Percentiles rank a stretch among this genome's conserved stretches.
These are phyloP conservation scores for Saturnispora sekii DNA, from an alignment of 805 yeast genomes.

Conservation along the genomic window DNA sequence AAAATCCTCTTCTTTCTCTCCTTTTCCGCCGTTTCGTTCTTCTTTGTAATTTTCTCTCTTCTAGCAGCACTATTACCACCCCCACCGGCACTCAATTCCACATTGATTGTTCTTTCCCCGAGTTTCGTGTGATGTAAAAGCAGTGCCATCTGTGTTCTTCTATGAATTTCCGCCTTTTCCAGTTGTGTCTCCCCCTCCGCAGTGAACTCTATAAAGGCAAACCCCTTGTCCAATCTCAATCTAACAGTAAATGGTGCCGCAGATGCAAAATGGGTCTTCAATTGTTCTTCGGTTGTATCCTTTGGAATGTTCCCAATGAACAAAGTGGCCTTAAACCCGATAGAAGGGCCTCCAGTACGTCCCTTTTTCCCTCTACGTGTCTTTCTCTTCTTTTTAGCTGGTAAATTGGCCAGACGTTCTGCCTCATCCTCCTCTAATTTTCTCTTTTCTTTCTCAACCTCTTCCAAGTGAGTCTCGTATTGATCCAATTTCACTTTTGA, in stretches of 20 bases:
- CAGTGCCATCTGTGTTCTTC: conserved; percentile 76
- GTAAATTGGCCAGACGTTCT: conserved; percentile 21
- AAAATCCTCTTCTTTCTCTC: conserved; percentile 55
- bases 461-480: conserved; percentile 12
- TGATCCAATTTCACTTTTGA: conserved; percentile 28
- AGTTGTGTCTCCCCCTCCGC: conserved; percentile 24
- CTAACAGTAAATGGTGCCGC: conserved; percentile 69
- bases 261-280: conserved; percentile 63
- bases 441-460: conserved; percentile 9
- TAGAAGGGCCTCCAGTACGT: conserved; percentile 12
- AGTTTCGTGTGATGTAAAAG: conserved; percentile 70
- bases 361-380: conserved; percentile 74
- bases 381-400: conserved; percentile 54
- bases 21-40: conserved; percentile 64
- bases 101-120: conserved; percentile 74
- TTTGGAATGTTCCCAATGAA: conserved; percentile 90
- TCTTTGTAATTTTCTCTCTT: conserved; percentile 59
- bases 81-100: conserved; percentile 96
- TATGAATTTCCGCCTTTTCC: conserved; percentile 46
- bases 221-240: conserved; percentile 76
- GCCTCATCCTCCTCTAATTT: conserved; percentile 15
- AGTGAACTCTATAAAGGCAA: conserved; percentile 82
- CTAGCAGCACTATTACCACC: conserved; percentile 80
- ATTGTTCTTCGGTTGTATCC: conserved; percentile 49
- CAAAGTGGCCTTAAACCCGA: conserved; percentile 62